Base-by-base conservation (phyloP, 768 basidiomycete genomes). In the Leccinellum albellum region DNA sequence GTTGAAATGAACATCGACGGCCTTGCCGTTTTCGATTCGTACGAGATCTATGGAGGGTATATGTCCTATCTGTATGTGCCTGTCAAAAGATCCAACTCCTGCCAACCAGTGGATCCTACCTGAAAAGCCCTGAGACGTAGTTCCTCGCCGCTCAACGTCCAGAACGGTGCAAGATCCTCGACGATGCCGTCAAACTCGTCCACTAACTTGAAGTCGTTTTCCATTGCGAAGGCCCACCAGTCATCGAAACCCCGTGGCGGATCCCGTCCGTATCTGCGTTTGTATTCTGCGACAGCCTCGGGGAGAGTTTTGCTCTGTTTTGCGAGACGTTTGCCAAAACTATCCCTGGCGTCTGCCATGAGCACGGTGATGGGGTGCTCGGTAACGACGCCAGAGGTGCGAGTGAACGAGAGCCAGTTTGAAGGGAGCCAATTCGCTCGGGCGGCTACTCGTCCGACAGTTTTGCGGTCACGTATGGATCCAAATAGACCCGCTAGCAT, bases 171-270 rank as follows among this genome's bases (percentile, higher is more conserved):
- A 50, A 99, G 73, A 68, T 98, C 96, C 52, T 80, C 77, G 32
- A 82, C 67, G n/a, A 96, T 78, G 5, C 81, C 79, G 57, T 92
- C 91, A 65, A 93, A 98, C 69, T 98, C 96, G 70, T 98, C 96
- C 5, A 89, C 77, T 73, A 98, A 83, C 64, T 85, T 82, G 48
- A 91, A 86, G 6, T 82, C 74, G 71, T 92, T 82, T 55, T 83
- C 76, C 69, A 80, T 75, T 14, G 87, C 89, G 71, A 93, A 98
- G 46, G 73, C 68, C 82, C 86, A 96, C 96, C 96, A 98, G 28
- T 80, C 74, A 67, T 94, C 95, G 61, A 98, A 99, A 1, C 94
- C 96, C 44, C 80, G 83, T 0, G 97, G 96, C 5, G 97, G 97
- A 33, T 83, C 74, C 35, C 89, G 82, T 10, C 76, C 76, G 71